Base-by-base conservation (phyloP, 129 eudicot species). In the Scalesia atractyloides region DNA sequence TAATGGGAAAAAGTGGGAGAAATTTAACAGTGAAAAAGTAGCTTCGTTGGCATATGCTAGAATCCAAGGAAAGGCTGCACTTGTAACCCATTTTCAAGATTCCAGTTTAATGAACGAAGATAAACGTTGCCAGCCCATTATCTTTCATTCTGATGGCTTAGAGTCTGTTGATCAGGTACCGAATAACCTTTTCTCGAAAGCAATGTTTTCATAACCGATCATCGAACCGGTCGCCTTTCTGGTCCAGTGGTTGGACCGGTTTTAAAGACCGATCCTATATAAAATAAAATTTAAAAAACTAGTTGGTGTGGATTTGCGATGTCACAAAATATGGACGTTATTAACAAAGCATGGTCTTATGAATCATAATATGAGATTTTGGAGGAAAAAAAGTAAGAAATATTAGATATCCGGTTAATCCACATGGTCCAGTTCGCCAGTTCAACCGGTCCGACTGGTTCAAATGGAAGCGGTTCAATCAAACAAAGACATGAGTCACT, bases 41-140 rank as follows among this genome's bases (percentile, higher is more conserved):
- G 96, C 97, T 53, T 78, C 91, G 1, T 73, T 93, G 74, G 98
- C 98, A 33, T 93, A 87, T 84, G 98, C 92, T 70, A 85, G 96
- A 44, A 92, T 92, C 64, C 98, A 92, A 77, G 96, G 96, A 53
- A 93, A 86, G 72, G 66, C 77, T 1, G 96, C 98, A 53, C 95
- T 87, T 15, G 75, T 85, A 13, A 83, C 97, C 54, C 96, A 85
- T 75, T 93, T 87, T 68, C 96, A 93, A 64, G 90, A 89, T 70
- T 92, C 98, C 24, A 92, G 96, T 66, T 84, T 92, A 73, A 92
- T 89, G 98, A 89, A 89, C 19, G 95, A 89, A 82, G 98, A 93
- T 69, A 89, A 89, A 68, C 85, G 92, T 12, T 93, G 96, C 73
- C 79, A 92, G 19, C 98, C 98, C 26, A 89, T 93, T 64, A 84